Base-by-base conservation (phyloP, 495 filamentous ascomycete species). In the Jackrogersella multiformis region DNA sequence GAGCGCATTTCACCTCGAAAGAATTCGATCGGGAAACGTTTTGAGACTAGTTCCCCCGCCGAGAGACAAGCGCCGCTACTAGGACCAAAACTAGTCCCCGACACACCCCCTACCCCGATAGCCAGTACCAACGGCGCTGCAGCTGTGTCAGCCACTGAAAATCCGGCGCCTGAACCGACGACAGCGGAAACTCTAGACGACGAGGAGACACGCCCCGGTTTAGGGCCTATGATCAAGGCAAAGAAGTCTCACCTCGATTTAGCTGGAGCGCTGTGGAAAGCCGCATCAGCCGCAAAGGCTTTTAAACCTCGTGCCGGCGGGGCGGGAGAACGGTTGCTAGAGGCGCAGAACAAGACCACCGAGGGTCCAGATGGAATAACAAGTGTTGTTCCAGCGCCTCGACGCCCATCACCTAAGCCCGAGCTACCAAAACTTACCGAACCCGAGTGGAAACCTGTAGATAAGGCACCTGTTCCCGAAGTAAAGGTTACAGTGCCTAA, bases 291-390 rank as follows among this genome's bases (percentile, higher is more conserved):
- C n/a, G 89, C 91, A 58, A 74, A 64, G 35, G 89, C 88, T 16
- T 97, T 97, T 81, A 94, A 91, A 70, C 92, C 93, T 15, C 85
- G 93, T 35, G 86, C 88, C 13, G 92, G 92, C 28, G 93, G 92
- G 54, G 92, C 91, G 32, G 91, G 86, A 32, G 92, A 94, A 56
- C 88, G 89, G 55, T 76, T 93, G 24, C 77, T 87, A 30, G 84
- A 85, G 51, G 71, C 69, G 20, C 65, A 86, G 55, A 83, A 81
- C 61, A 86, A 91, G 66, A 79, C 70, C 13, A 75, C 70, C 16
- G 83, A 86, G 20, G 92, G 89, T 28, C 88, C 91, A 5, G 93
- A 97, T 81, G 93, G 93, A 5, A 94, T 97, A 58, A 95, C 89
- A 2, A 86, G 88, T 34, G 93, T 97, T 48, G 87, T 97, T 10